phyloP scores from a whole-genome alignment of 1,284 basidiomycete genomes.

The Neonothopanus nambi region DNA sequence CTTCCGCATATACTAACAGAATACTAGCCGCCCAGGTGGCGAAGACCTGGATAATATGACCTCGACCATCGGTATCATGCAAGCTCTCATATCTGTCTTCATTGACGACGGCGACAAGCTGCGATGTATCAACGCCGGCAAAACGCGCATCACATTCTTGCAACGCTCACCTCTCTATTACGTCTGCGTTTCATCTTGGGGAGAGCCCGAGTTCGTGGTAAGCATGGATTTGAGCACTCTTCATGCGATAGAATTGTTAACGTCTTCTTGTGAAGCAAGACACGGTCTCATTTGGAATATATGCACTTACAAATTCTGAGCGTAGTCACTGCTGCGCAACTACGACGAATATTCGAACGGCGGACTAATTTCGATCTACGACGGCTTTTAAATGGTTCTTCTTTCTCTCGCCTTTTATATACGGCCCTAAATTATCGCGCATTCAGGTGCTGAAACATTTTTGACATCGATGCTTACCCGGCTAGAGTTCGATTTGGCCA shows the following conservation, averaged over 20 bases:
- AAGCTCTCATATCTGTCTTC: slow-evolving; percentile 92
- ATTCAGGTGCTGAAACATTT: slow-evolving; percentile 79
- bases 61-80: slow-evolving; percentile 88
- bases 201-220: slow-evolving; percentile 92
- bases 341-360: slow-evolving; percentile 84
- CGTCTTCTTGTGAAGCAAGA: slow-evolving; percentile 65
- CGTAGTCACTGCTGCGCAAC: slow-evolving; percentile 83
- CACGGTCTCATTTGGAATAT: slow-evolving; percentile 91
- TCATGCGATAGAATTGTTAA: background rate
- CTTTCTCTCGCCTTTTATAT: slow-evolving; percentile 1
- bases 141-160: slow-evolving; percentile 81
- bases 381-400: slow-evolving; percentile 75
- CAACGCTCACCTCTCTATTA: slow-evolving; percentile 89
- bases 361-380: slow-evolving; percentile 91
- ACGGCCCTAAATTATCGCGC: background rate
- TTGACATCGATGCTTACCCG: slow-evolving; percentile 69
- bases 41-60: slow-evolving; percentile 67
- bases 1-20: slow-evolving; percentile 5
- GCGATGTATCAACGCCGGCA: slow-evolving; percentile 75
- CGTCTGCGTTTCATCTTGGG: slow-evolving; percentile 87
- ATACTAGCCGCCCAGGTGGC: slow-evolving; percentile 47
- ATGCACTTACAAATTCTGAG: slow-evolving; percentile 91
- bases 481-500: slow-evolving; percentile 78
- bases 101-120: slow-evolving; percentile 84
- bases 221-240: slow-evolving; percentile 34